Conservation (phyloP, 495 filamentous ascomycete genomes). For the Parathielavia hyrcaniae region DNA sequence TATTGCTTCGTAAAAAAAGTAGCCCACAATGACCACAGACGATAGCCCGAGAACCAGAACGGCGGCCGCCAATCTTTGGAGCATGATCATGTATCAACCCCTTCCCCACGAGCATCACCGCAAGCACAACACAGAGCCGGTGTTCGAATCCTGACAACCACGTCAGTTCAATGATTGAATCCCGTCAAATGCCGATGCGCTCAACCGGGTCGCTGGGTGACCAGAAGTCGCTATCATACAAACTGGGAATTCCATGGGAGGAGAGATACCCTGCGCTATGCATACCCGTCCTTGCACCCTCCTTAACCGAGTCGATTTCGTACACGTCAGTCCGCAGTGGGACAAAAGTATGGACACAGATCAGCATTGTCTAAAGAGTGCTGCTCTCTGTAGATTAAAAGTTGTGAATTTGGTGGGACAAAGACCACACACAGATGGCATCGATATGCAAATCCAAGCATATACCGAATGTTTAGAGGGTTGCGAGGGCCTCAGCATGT, state of each 20-base stretch:
- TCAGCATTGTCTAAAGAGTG: slow-evolving; percentile 9
- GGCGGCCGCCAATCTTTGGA: neutral
- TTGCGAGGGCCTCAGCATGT: slow-evolving; percentile 9
- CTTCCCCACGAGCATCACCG: neutral
- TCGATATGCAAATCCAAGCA: neutral
- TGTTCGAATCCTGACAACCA: neutral
- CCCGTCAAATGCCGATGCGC: slow-evolving; percentile 18
- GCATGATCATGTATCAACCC: neutral
- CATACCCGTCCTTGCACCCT: slow-evolving; percentile 22
- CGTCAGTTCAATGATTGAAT: slow-evolving; percentile 7
- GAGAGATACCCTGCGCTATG: slow-evolving; percentile 37
- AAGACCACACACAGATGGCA: slow-evolving; percentile 8
- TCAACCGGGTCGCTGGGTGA: slow-evolving; percentile 27
- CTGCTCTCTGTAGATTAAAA: slow-evolving; percentile 26
- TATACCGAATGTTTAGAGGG: slow-evolving; percentile 9
- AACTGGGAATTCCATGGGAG: slow-evolving; percentile 25
- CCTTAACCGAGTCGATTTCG: slow-evolving; percentile 12
- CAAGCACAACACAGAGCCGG: neutral
- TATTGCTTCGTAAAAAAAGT: no score
- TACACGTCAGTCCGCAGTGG: slow-evolving; percentile 23
- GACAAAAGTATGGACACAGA: slow-evolving; percentile 21
- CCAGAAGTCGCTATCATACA: slow-evolving; percentile 32
- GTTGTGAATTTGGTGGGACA: slow-evolving; percentile 8
- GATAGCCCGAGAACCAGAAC: neutral
- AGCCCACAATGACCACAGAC: neutral